phyloP scores from a whole-genome alignment of 2,329 filamentous ascomycete genomes.

The Chrysoporthe deuterocubensis region DNA sequence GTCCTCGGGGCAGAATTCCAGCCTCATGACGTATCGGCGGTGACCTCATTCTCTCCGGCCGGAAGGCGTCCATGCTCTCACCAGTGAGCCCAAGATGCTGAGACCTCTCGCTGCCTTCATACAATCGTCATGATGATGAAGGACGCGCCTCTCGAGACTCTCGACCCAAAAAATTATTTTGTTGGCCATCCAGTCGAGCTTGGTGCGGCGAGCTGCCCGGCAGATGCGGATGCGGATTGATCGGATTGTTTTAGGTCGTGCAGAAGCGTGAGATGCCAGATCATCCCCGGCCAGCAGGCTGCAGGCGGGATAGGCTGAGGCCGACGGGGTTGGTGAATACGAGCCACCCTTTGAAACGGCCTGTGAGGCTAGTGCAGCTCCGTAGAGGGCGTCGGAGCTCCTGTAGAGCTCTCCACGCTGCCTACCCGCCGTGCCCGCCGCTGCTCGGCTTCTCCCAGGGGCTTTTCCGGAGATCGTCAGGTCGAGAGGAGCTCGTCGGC shows the following conservation, averaged over 20 bases:
- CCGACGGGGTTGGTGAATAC: constrained; percentile 20
- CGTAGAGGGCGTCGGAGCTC: not conserved
- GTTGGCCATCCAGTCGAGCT: not conserved
- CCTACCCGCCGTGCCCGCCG: no score
- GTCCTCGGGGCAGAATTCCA: not conserved
- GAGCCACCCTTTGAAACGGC: constrained; percentile 18
- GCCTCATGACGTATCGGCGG: constrained; percentile 3
- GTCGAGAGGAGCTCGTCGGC: not conserved
- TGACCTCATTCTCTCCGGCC: not conserved
- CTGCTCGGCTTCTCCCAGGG: not conserved
- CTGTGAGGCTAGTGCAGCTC: constrained; percentile 3
- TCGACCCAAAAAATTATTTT: not conserved
- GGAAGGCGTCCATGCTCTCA: not conserved
- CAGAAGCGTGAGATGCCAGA: constrained; percentile 22
- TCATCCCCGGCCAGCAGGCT: not conserved
- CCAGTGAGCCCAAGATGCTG: not conserved
- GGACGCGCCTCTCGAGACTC: not conserved
- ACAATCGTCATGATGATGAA: not conserved
- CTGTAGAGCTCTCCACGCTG: no score
- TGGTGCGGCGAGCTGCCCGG: not conserved
- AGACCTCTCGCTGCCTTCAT: not conserved
- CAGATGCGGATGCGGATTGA: constrained; percentile 7
- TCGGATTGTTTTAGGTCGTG: constrained; percentile 25
- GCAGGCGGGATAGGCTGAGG: constrained; percentile 14
- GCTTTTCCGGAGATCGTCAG: not conserved